Evolutionary conservation across 768 basidiomycete species (phyloP).

Genomic region (Psilocybe cyanescens): DNA sequence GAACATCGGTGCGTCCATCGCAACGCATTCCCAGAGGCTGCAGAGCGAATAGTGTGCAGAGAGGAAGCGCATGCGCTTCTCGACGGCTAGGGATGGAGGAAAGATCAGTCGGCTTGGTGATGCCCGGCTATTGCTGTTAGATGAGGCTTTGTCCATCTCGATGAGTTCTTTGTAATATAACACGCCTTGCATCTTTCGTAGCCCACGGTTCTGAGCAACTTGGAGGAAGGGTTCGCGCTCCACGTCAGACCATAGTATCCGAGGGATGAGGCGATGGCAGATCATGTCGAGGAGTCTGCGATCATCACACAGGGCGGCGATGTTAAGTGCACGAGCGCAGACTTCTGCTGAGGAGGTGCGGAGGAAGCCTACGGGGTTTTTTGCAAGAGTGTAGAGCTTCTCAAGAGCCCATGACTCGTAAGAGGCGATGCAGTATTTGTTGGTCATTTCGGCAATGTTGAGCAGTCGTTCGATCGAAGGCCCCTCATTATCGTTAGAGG

Average conservation of each 20-base stretch:
- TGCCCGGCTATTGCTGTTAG: conserved; percentile 32
- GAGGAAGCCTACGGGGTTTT: conserved; percentile 33
- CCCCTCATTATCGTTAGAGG: conserved; percentile 15
- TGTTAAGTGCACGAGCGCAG: conserved; percentile 50
- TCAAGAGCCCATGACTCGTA: conserved; percentile 48
- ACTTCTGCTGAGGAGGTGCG: conserved; percentile 33
- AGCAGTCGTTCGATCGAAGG: conserved; percentile 43
- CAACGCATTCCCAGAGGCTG: conserved; percentile 56
- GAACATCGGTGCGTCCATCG: conserved; percentile 49
- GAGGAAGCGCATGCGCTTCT: conserved; percentile 52
- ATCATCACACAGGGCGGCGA: conserved; percentile 56
- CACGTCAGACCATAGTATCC: conserved; percentile 57
- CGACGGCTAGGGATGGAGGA: conserved; percentile 32
- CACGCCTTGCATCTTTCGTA: conserved; percentile 49
- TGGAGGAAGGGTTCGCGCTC: conserved; percentile 52
- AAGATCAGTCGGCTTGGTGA: conserved; percentile 27
- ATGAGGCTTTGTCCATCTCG: conserved; percentile 37
- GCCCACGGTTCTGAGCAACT: conserved; percentile 43
- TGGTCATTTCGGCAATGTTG: conserved; percentile 49
- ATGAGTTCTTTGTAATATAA: conserved; percentile 56
- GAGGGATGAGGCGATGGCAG: conserved; percentile 50
- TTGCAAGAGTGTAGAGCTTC: conserved; percentile 38
- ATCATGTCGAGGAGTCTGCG: conserved; percentile 50
- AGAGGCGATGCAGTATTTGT: conserved; percentile 50
- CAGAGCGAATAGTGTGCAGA: conserved; percentile 61